phyloP scores from a whole-genome alignment of 1,139 yeast genomes.

The Blastobotrys elegans region DNA sequence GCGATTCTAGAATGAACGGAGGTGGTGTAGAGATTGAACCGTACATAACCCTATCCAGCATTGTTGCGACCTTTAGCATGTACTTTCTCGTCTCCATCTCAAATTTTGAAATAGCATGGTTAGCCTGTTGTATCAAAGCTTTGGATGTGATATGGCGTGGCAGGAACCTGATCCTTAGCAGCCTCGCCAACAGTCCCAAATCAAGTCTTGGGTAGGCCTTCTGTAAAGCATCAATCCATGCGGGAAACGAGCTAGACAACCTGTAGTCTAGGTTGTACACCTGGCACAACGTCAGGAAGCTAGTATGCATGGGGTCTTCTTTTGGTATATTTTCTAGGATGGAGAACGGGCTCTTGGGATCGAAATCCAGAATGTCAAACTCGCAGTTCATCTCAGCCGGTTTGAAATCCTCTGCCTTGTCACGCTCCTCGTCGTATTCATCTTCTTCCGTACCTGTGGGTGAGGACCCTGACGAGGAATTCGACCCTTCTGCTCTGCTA shows the following conservation, averaged over 20 bases:
- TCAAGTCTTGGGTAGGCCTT: conserved; percentile 11
- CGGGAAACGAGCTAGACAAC: neutral
- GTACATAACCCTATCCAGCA: no score
- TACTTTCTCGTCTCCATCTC: no score
- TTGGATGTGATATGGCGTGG: conserved; percentile 10
- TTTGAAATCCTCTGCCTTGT: neutral
- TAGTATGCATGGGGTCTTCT: neutral
- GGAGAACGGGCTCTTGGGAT: conserved; percentile 10
- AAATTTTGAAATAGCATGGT: neutral
- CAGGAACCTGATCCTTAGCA: conserved; percentile 16
- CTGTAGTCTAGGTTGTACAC: neutral
- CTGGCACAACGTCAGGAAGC: neutral
- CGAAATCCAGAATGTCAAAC: conserved; percentile 14
- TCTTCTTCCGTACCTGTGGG: neutral
- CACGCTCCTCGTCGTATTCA: neutral
- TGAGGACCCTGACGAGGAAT: neutral
- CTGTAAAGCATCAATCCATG: conserved; percentile 17
- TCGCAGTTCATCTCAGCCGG: neutral
- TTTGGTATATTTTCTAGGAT: conserved; percentile 16
- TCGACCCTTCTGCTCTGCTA: neutral
- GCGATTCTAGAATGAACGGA: conserved; percentile 5
- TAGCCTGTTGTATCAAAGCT: neutral
- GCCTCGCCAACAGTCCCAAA: conserved; percentile 7
- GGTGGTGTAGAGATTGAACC: conserved; percentile 4
- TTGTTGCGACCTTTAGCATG: no score